phyloP scores from a whole-genome alignment of 2,329 filamentous ascomycete genomes.

The Alternaria burnsii region DNA sequence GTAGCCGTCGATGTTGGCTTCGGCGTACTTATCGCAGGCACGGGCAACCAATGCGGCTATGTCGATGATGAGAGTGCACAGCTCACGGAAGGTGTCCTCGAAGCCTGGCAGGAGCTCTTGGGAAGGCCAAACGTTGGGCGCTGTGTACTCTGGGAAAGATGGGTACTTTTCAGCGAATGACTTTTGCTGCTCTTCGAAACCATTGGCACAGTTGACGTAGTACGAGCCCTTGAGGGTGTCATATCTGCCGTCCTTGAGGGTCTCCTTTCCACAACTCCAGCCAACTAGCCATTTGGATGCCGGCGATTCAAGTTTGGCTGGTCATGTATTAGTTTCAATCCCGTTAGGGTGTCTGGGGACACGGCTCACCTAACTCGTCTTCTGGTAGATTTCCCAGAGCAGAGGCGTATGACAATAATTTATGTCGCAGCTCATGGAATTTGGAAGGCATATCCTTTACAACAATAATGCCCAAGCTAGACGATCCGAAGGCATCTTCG shows the following conservation, averaged over 20 bases:
- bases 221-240: constrained; percentile 85
- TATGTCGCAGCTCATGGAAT: constrained; percentile 75
- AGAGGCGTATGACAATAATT: constrained; percentile 84
- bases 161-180: constrained; percentile 59
- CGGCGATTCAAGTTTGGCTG: constrained; percentile 58
- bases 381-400: constrained; percentile 84
- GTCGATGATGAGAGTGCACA: constrained; percentile 88
- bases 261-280: constrained; percentile 85
- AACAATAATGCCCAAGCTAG: constrained; percentile 91
- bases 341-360: background rate
- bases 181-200: constrained; percentile 70
- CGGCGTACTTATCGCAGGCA: constrained; percentile 88
- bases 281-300: constrained; percentile 69
- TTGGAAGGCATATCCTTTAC: constrained; percentile 81
- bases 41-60: constrained; percentile 85
- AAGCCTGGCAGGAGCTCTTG: constrained; percentile 77
- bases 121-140: constrained; percentile 87
- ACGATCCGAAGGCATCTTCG: constrained; percentile 84
- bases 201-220: constrained; percentile 77
- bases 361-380: constrained; percentile 70
- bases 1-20: constrained; percentile 79
- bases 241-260: constrained; percentile 77
- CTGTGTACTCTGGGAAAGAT: constrained; percentile 86
- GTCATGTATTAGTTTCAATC: background rate
- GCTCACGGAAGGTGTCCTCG: constrained; percentile 72